Base-by-base conservation (phyloP, 129 eudicot genomes). In the Apium graveolens region DNA sequence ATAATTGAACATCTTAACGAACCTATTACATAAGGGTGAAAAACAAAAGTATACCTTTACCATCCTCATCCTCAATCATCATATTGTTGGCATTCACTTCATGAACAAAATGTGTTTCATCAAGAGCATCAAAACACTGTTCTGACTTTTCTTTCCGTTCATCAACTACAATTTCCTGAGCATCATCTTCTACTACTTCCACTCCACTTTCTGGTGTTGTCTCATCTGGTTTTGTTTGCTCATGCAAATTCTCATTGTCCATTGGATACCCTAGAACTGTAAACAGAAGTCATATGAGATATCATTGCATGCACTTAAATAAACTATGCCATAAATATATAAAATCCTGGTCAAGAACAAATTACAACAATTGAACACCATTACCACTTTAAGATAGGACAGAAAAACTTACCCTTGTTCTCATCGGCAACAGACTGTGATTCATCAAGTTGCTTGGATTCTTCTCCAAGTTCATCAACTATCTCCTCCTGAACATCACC, bases 41-140 rank as follows among this genome's bases (percentile, higher is more conserved):
- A 26, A 62, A 29, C 68, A 62, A 65, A 60, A 29, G 7, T 5
- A 65, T 66, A 66, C 68, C 68, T 60, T 60, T 11, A 60, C 32
- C 14, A 13, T 66, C 24, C 24, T 31, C 41, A 66, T 66, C 39
- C 72, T 32, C 24, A 13, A 31, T 66, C 38, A 66, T 16, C 39
- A 66, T 3, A 16, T 6, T 66, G 39, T 17, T 31, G 73, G 44
- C 37, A 41, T 37, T 24, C 29, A 80, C 21, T 7, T 7, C 6
- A 20, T 51, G 35, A n/a, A 77, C 43, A 77, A 26, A 9, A 32
- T 60, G 57, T 65, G 80, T 38, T 32, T 77, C 80, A 77, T 60
- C 68, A 53, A 76, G 29, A 21, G 44, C 41, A 31, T n/a, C 5
- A 2, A 21, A 53, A 38, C 18, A 18, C 9, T 77, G 32, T 63